phyloP scores from a whole-genome alignment of 768 basidiomycete genomes.

The Tephrocybe sp. region DNA sequence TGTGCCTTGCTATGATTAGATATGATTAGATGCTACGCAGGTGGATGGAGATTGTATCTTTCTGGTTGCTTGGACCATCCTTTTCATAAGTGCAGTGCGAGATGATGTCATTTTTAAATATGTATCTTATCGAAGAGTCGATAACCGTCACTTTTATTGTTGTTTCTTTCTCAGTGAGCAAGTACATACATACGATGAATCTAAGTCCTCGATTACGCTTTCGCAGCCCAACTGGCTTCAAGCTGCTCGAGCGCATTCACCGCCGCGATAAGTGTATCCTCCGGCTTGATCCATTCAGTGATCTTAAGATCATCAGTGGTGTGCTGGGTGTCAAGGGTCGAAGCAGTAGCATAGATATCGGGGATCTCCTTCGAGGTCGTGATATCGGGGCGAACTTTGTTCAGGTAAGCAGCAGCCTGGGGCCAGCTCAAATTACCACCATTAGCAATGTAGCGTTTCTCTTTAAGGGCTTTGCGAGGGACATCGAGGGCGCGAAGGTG shows the following conservation, averaged over 20 bases:
- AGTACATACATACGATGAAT: neutral
- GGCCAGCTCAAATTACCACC: slow-evolving; percentile 28
- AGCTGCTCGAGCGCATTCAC: slow-evolving; percentile 24
- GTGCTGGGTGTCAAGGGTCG: slow-evolving; percentile 24
- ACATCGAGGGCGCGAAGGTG: slow-evolving; percentile 33
- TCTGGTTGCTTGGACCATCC: too few species aligned
- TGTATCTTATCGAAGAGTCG: too few species aligned
- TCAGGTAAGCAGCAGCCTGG: slow-evolving; percentile 26
- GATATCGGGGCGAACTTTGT: slow-evolving; percentile 23
- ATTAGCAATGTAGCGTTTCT: slow-evolving; percentile 32
- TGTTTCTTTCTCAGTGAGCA: too few species aligned
- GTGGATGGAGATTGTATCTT: too few species aligned
- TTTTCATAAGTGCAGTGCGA: too few species aligned
- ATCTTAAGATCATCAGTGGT: slow-evolving; percentile 27
- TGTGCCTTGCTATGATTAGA: too few species aligned
- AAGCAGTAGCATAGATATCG: slow-evolving; percentile 23
- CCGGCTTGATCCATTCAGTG: slow-evolving; percentile 21
- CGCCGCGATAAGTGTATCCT: slow-evolving; percentile 28
- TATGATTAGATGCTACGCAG: too few species aligned
- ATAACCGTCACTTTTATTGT: too few species aligned
- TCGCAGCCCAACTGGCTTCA: slow-evolving; percentile 24
- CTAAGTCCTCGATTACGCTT: neutral
- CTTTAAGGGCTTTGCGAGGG: slow-evolving; percentile 19
- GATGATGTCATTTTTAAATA: too few species aligned
- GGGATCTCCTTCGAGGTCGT: slow-evolving; percentile 15